A percentile compares a stretch with the other conserved stretches of the same genome.
phyloP scores from a whole-genome alignment of 164 flowering plant species.

The Umbilicus rupestris region DNA sequence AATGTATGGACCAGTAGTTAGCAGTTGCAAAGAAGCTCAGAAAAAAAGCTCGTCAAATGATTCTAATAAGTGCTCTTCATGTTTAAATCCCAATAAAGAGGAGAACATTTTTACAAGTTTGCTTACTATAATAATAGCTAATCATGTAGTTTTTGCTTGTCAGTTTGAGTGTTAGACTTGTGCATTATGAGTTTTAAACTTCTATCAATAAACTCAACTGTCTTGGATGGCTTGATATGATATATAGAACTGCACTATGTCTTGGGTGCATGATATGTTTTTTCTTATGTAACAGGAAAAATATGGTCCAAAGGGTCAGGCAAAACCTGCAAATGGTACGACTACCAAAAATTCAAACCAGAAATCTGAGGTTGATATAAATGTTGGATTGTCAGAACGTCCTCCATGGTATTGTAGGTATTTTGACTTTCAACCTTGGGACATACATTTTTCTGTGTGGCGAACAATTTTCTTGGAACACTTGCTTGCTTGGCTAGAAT shows the following conservation, averaged over 20 bases:
- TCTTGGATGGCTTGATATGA: neutral
- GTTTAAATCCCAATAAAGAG: no score
- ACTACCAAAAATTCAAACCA: slow-evolving; percentile 41
- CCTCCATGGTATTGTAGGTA: slow-evolving; percentile 97
- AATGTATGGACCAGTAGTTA: no score
- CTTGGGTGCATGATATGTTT: neutral
- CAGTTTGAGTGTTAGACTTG: no score
- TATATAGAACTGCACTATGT: neutral
- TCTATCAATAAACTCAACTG: no score
- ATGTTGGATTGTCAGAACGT: slow-evolving; percentile 77
- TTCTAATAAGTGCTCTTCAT: no score
- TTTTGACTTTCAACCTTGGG: neutral
- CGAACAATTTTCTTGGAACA: neutral
- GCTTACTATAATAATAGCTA: no score
- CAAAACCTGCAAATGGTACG: slow-evolving; percentile 33
- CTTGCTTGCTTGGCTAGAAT: neutral
- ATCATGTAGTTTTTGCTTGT: no score
- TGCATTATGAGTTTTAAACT: no score
- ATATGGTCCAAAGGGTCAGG: slow-evolving; percentile 92
- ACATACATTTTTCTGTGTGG: neutral
- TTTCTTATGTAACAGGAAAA: slow-evolving; percentile 48
- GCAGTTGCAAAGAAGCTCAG: no score
- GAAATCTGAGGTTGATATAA: slow-evolving; percentile 63
- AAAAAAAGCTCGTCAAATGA: no score
- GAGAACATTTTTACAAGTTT: no score